Conservation (phyloP, 2,329 filamentous ascomycete species). For the Basipetospora sp. region DNA sequence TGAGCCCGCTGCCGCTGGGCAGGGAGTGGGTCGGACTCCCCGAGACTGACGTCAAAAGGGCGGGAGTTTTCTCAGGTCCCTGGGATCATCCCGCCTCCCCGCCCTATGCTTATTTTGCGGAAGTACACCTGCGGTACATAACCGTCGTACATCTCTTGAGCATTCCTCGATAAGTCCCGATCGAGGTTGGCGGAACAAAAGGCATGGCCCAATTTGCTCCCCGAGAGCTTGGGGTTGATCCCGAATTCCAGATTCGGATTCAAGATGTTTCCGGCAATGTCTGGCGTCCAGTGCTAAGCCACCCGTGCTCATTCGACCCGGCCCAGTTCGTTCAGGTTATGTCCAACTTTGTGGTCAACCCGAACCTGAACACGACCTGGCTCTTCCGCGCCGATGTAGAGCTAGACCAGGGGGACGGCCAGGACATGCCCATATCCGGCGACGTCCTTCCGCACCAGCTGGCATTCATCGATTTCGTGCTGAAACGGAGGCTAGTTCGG, state of each 20-base stretch:
- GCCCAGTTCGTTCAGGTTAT: conserved; percentile 52
- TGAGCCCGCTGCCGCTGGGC: no score
- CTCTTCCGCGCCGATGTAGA: conserved; percentile 67
- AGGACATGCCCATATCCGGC: conserved; percentile 13
- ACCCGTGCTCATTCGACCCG: conserved; percentile 47
- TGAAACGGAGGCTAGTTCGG: conserved; percentile 40
- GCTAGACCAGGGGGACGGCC: conserved; percentile 9
- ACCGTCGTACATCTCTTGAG: no score
- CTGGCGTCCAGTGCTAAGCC: conserved; percentile 42
- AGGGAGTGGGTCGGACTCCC: no score
- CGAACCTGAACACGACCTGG: conserved; percentile 65
- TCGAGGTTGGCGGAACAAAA: no score
- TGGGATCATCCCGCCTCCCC: no score
- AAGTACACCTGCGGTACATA: no score
- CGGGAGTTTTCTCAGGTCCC: no score
- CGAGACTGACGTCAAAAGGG: no score
- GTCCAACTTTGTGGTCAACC: conserved; percentile 62
- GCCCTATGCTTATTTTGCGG: no score
- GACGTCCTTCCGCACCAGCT: conserved; percentile 17
- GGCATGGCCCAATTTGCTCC: conserved; percentile 1
- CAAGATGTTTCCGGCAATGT: conserved; percentile 19
- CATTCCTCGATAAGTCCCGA: no score
- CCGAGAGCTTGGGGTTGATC: background rate
- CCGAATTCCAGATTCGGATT: conserved; percentile 9
- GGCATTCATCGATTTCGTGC: conserved; percentile 29